These are phyloP conservation scores for Cenococcum geophilum DNA, from an alignment of 495 filamentous ascomycete species.

Conservation along the genomic window DNA sequence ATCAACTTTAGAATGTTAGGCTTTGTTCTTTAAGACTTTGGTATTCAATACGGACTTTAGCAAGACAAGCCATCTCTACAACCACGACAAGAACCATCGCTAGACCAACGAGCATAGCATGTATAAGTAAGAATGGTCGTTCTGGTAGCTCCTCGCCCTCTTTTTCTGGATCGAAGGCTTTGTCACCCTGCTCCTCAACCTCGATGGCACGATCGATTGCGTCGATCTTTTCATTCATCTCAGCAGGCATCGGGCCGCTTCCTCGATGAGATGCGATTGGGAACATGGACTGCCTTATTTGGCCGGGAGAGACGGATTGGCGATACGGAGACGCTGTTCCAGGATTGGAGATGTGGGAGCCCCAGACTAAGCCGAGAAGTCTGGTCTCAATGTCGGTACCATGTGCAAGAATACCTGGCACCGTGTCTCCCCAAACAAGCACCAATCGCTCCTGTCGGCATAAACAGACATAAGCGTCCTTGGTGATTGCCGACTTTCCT, in stretches of 20 bases:
- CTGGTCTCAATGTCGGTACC: constrained; percentile 38
- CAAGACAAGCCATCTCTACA: constrained; percentile 28
- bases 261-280: constrained; percentile 26
- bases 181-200: constrained; percentile 31
- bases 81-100: constrained; percentile 30
- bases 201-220: constrained; percentile 31
- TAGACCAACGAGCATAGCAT: constrained; percentile 33
- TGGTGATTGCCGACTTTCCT: constrained; percentile 26
- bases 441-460: constrained; percentile 38
- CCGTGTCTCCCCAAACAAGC: constrained; percentile 40
- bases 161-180: constrained; percentile 30
- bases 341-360: constrained; percentile 16
- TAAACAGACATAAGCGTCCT: constrained; percentile 34
- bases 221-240: constrained; percentile 32
- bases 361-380: constrained; percentile 33
- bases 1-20: constrained; percentile 22
- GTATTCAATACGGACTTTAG: constrained; percentile 13
- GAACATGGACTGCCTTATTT: constrained; percentile 19
- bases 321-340: constrained; percentile 12
- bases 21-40: neutral
- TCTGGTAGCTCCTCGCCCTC: constrained; percentile 19
- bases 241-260: constrained; percentile 20
- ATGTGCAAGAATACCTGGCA: constrained; percentile 37
- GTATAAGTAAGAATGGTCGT: constrained; percentile 26
- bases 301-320: constrained; percentile 11